A percentile compares a stretch with the other conserved stretches of the same genome.
phyloP scores from a whole-genome alignment of 805 yeast species.

The Ogataea polymorpha region DNA sequence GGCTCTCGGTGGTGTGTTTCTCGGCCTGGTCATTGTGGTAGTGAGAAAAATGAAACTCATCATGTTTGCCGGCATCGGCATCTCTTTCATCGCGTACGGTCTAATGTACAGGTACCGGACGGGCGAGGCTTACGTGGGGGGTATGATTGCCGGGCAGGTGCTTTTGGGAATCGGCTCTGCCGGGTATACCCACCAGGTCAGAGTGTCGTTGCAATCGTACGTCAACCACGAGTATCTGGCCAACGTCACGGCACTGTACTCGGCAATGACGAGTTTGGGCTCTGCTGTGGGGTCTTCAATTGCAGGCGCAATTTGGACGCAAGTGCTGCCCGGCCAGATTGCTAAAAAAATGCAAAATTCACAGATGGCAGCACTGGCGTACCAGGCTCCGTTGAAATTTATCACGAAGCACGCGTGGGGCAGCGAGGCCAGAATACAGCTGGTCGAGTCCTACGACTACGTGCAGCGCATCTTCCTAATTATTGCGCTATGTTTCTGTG shows the following conservation, averaged over 20 bases:
- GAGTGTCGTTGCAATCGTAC: conserved; percentile 38
- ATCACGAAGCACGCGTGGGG: background rate
- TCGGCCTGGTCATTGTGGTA: conserved; percentile 23
- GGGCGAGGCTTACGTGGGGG: conserved; percentile 35
- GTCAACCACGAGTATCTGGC: conserved; percentile 33
- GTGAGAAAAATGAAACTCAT: conserved; percentile 40
- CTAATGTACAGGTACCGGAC: conserved; percentile 12
- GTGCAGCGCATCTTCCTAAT: background rate
- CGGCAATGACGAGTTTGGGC: conserved; percentile 33
- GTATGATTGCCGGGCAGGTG: conserved; percentile 51
- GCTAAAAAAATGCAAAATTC: background rate
- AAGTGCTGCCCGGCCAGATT: conserved; percentile 39
- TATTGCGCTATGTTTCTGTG: background rate
- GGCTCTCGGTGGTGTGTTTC: conserved; percentile 37
- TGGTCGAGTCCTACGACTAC: background rate
- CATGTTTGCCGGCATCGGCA: conserved; percentile 32
- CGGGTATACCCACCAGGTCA: conserved; percentile 31
- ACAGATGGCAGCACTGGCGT: background rate
- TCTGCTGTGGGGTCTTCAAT: conserved; percentile 37
- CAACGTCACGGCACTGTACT: conserved; percentile 30
- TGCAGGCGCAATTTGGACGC: conserved; percentile 43
- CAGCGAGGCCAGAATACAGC: background rate
- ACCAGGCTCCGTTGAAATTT: background rate
- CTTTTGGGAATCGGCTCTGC: conserved; percentile 36
- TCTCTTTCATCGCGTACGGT: conserved; percentile 31